phyloP scores from a whole-genome alignment of 148 eudicot genomes.

The Amaranthus palmeri region DNA sequence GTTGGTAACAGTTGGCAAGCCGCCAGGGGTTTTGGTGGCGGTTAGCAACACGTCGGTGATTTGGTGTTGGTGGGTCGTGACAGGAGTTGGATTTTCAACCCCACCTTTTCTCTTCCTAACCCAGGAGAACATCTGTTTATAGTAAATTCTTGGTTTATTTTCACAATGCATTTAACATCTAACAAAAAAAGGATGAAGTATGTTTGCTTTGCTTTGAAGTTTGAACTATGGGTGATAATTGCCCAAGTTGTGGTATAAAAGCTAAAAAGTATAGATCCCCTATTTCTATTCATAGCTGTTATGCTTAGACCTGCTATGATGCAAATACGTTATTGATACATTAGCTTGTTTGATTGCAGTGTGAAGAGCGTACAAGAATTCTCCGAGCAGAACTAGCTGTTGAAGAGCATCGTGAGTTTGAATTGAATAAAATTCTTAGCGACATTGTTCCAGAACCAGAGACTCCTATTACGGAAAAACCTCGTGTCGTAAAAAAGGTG shows the following conservation, averaged over 20 bases:
- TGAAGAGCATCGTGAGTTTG: conserved; percentile 81
- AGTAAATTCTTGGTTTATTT: no score
- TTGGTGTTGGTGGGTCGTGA: no score
- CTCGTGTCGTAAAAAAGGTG: conserved; percentile 69
- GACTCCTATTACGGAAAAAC: conserved; percentile 45
- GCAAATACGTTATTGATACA: conserved; percentile 3
- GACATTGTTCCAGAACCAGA: conserved; percentile 68
- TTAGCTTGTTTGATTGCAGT: conserved; percentile 41
- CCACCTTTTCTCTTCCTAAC: no score
- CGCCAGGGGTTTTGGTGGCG: no score
- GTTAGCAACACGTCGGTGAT: no score
- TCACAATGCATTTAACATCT: no score
- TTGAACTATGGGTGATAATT: background rate
- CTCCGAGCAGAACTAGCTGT: conserved; percentile 85
- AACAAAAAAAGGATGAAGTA: no score
- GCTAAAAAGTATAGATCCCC: background rate
- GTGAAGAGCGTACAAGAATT: conserved; percentile 82
- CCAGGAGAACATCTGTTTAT: no score
- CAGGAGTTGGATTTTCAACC: no score
- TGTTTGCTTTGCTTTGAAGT: no score
- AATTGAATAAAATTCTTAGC: conserved; percentile 62
- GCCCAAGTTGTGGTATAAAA: background rate
- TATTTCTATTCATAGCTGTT: background rate
- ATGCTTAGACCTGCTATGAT: background rate
- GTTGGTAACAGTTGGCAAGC: no score